Conservation (phyloP, 441 rosid species). For the Rhodomyrtus psidioides region DNA sequence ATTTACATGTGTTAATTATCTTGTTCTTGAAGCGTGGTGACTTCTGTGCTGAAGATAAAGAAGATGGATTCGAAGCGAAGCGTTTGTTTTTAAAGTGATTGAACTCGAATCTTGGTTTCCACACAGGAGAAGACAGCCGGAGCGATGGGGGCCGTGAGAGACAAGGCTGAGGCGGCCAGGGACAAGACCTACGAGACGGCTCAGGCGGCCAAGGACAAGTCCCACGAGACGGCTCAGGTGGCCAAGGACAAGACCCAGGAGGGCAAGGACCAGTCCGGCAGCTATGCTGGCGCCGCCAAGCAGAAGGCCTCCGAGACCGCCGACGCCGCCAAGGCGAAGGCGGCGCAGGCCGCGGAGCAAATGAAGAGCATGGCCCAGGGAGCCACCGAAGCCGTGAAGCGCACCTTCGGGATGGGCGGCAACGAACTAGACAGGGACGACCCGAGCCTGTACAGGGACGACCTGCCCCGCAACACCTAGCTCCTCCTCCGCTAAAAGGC, state of each 20-base stretch:
- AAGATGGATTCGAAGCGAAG: neutral
- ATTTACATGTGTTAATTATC: neutral
- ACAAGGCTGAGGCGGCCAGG: conserved; percentile 21
- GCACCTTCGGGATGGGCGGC: neutral
- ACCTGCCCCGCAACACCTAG: neutral
- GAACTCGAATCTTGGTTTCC: neutral
- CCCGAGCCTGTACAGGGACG: neutral
- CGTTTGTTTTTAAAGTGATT: neutral
- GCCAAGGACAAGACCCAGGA: conserved; percentile 22
- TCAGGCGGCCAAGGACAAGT: neutral
- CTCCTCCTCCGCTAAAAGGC: too few relatives aligned
- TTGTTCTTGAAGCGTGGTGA: neutral
- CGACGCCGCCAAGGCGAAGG: conserved; percentile 8
- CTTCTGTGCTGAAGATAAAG: neutral
- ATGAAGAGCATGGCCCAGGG: conserved; percentile 25
- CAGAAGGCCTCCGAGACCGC: conserved; percentile 13
- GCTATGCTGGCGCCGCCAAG: conserved; percentile 11
- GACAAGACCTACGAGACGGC: conserved; percentile 24
- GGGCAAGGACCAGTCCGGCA: conserved; percentile 15
- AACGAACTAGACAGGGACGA: neutral
- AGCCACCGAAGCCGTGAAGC: conserved; percentile 20
- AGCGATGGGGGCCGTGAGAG: conserved; percentile 19
- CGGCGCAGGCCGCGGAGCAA: neutral
- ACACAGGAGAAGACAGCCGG: conserved; percentile 24
- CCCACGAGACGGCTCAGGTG: conserved; percentile 3